Evolutionary conservation across 2,329 filamentous ascomycete genomes (phyloP).

Genomic region (Aspergillus sp.): DNA sequence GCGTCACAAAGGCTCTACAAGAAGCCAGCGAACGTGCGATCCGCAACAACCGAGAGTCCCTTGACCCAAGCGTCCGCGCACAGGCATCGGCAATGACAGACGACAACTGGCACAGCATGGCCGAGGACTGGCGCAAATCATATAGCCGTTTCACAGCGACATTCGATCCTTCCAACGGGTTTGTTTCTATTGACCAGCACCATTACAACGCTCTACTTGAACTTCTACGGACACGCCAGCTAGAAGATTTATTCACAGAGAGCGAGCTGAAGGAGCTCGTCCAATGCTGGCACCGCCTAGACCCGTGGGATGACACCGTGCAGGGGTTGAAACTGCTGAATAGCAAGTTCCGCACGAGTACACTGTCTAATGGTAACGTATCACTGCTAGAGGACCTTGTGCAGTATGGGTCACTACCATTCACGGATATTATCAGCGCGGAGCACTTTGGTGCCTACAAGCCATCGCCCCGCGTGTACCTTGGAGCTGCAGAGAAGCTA

Average conservation of each 20-base stretch:
- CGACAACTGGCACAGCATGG: constrained; percentile 64
- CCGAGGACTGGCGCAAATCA: constrained; percentile 67
- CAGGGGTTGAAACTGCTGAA: constrained; percentile 59
- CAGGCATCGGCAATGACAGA: constrained; percentile 53
- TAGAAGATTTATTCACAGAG: constrained; percentile 61
- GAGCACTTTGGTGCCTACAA: constrained; percentile 76
- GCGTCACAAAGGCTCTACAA: constrained; percentile 61
- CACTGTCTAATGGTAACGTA: constrained; percentile 73
- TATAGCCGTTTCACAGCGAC: constrained; percentile 63
- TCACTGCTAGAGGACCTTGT: constrained; percentile 66
- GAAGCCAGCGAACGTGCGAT: constrained; percentile 51
- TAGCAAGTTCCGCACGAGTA: constrained; percentile 59
- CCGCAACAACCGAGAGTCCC: constrained; percentile 44
- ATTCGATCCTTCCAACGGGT: constrained; percentile 45
- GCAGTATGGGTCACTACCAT: constrained; percentile 59
- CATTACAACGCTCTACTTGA: constrained; percentile 62
- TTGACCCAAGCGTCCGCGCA: constrained; percentile 49
- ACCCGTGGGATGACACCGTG: constrained; percentile 65
- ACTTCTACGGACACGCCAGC: constrained; percentile 57
- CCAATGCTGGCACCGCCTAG: constrained; percentile 69
- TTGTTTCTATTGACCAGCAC: constrained; percentile 72
- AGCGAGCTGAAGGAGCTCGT: constrained; percentile 62
- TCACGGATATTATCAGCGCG: constrained; percentile 62
- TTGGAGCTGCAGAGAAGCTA: constrained; percentile 63
- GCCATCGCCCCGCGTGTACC: constrained; percentile 66